Percentiles rank a stretch among this genome's conserved stretches.
Evolutionary conservation across 2,329 filamentous ascomycete genomes (phyloP).

Genomic region (Ophiocordyceps sinensis): DNA sequence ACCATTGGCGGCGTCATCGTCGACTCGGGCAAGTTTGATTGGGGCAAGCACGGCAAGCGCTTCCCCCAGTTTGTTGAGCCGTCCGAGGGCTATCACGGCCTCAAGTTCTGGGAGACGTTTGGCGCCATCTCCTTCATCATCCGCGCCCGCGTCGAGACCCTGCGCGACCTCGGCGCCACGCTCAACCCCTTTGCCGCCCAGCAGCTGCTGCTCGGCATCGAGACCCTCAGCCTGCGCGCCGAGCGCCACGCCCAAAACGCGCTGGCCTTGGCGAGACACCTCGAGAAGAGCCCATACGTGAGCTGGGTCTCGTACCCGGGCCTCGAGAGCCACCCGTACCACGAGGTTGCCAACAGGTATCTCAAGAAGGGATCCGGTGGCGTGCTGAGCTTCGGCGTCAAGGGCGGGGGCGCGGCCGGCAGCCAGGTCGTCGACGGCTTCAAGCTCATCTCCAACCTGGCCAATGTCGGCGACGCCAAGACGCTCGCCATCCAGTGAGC

Average conservation of each 20-base stretch:
- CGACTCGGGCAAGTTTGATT: constrained; percentile 86
- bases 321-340: constrained; percentile 65
- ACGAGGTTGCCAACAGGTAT: constrained; percentile 75
- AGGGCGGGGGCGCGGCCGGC: constrained; percentile 72
- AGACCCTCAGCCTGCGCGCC: constrained; percentile 76
- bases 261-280: constrained; percentile 62
- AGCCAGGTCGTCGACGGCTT: constrained; percentile 85
- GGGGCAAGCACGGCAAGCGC: constrained; percentile 67
- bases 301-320: constrained; percentile 92
- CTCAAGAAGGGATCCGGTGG: constrained; percentile 74
- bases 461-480: constrained; percentile 93
- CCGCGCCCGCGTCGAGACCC: constrained; percentile 74
- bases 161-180: constrained; percentile 70
- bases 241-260: constrained; percentile 83
- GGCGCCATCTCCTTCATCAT: constrained; percentile 71
- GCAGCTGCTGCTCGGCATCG: constrained; percentile 75
- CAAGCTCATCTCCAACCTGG: constrained; percentile 88
- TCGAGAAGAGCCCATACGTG: constrained; percentile 72
- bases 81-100: constrained; percentile 76
- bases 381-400: constrained; percentile 85
- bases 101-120: constrained; percentile 92
- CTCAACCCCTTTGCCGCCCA: constrained; percentile 88
- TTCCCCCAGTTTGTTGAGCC: constrained; percentile 93
- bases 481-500: constrained; percentile 70
- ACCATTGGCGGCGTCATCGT: constrained; percentile 79